Conservation (phyloP, 1,284 basidiomycete genomes). For the Lentinula novae-zelandiae region DNA sequence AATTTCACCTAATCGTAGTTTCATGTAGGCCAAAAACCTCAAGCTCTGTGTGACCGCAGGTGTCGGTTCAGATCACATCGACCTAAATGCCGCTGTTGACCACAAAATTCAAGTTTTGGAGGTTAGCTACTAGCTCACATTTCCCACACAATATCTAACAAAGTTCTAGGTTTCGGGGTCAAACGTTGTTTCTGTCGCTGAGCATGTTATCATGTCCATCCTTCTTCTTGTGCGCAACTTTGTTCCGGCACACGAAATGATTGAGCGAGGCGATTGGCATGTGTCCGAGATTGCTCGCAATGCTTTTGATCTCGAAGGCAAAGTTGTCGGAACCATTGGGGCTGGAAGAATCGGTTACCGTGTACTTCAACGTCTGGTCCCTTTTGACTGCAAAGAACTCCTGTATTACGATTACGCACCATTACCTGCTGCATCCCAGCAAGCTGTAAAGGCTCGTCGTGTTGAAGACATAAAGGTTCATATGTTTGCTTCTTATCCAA, state of each 20-base stretch:
- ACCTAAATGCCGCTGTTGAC: conserved; percentile 86
- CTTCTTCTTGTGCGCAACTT: conserved; percentile 88
- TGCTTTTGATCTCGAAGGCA: conserved; percentile 87
- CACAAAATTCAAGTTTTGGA: conserved; percentile 81
- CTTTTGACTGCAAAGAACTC: conserved; percentile 90
- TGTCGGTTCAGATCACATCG: conserved; percentile 93
- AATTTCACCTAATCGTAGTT: background rate
- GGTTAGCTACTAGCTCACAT: conserved; percentile 25
- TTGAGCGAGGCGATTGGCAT: conserved; percentile 81
- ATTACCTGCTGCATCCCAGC: conserved; percentile 68
- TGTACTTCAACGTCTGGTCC: conserved; percentile 82
- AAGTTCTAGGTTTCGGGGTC: conserved; percentile 63
- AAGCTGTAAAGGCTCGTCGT: conserved; percentile 72
- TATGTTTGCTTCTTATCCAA: background rate
- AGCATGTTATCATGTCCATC: conserved; percentile 81
- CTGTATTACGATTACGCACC: conserved; percentile 91
- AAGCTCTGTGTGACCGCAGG: conserved; percentile 93
- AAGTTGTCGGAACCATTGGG: conserved; percentile 88
- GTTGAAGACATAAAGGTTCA: conserved; percentile 72
- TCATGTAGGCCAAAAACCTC: conserved; percentile 75
- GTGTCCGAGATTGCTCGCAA: conserved; percentile 80
- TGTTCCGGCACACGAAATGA: conserved; percentile 81
- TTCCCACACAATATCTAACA: background rate
- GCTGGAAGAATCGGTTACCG: conserved; percentile 88
- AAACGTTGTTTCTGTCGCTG: conserved; percentile 90